Evolutionary conservation across 148 eudicot genomes (phyloP), one percentile per base, ranked within the genome.

Genomic region (Fagopyrum homotropicum): DNA sequence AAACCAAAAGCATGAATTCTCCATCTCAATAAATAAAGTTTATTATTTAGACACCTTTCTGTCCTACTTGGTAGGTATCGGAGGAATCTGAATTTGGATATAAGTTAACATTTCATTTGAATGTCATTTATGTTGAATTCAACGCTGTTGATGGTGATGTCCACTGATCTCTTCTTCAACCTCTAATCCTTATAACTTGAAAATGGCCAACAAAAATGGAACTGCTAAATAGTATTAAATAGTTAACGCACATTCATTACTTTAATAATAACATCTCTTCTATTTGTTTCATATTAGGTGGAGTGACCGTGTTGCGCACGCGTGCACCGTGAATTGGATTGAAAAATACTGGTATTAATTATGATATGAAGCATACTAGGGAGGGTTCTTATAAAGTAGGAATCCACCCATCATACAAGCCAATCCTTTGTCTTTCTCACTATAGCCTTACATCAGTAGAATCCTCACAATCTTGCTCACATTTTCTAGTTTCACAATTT

Each of bases 401-500:
- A 22, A 22, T 22, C 26, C 26, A 22, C 0, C 26, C 26, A 22
- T 22, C 26, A 22, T 22, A 22, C 26, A 22, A 0, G 26, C 26
- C 26, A 22, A 22, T 22, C 26, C 26, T 22, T 22, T 74, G 43
- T 91, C 90, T 30, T 77, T 46, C 19, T 84, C 89, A 17, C 83
- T 77, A 45, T 75, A 47, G 63, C 79, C 87, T 74, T 81, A 85
- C 45, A 89, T 72, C 47, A 88, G 86, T 35, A 93, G 83, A 55
- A 83, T 79, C 15, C 95, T 91, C 19, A 88, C 71, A 2, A 91
- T 88, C 81, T 88, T 84, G 15, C 88, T 71, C 3, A 88, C 83
- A 75, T 78, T 75, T 73, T 90, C 89, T 2, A 93, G 88, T 77
- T 94, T 97, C 15, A 94, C 54, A 73, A 82, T 80, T 57, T 83